Conservation (phyloP, 2,329 filamentous ascomycete genomes). For the Ceratocystis variospora region DNA sequence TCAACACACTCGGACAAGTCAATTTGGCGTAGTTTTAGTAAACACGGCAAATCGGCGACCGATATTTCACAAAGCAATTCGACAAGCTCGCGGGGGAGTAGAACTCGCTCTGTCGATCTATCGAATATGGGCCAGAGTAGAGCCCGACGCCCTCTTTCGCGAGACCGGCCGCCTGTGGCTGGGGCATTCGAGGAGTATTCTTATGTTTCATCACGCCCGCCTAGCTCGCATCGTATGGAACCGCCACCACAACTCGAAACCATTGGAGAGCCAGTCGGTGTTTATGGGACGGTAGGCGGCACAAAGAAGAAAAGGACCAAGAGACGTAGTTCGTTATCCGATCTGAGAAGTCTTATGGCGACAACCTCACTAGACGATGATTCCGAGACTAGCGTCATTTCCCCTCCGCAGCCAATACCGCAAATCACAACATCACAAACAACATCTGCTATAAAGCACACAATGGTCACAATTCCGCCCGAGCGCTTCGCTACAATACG, state of each 20-base stretch:
- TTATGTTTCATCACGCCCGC: conserved; percentile 30
- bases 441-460: conserved; percentile 17
- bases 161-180: conserved; percentile 46
- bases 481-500: conserved; percentile 21
- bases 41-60: conserved; percentile 28
- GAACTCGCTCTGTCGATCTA: conserved; percentile 67
- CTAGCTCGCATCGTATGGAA: conserved; percentile 43
- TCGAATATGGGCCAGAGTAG: conserved; percentile 23
- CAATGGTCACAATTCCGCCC: conserved; percentile 17
- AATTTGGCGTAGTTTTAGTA: conserved; percentile 79
- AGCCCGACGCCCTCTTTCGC: conserved; percentile 38
- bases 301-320: conserved; percentile 52
- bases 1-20: conserved; percentile 31
- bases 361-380: conserved; percentile 38
- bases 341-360: conserved; percentile 58
- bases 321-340: conserved; percentile 79
- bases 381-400: conserved; percentile 15
- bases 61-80: conserved; percentile 19
- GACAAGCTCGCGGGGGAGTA: conserved; percentile 27
- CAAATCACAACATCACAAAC: conserved; percentile 17
- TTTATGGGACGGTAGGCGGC: conserved; percentile 24
- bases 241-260: conserved; percentile 38
- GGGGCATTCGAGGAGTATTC: conserved; percentile 47
- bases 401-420: conserved; percentile 12
- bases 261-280: conserved; percentile 43